Evolutionary conservation across 768 basidiomycete genomes (phyloP), one percentile per base, ranked within the genome.

Genomic region (Omphalotus guepiniiformis): DNA sequence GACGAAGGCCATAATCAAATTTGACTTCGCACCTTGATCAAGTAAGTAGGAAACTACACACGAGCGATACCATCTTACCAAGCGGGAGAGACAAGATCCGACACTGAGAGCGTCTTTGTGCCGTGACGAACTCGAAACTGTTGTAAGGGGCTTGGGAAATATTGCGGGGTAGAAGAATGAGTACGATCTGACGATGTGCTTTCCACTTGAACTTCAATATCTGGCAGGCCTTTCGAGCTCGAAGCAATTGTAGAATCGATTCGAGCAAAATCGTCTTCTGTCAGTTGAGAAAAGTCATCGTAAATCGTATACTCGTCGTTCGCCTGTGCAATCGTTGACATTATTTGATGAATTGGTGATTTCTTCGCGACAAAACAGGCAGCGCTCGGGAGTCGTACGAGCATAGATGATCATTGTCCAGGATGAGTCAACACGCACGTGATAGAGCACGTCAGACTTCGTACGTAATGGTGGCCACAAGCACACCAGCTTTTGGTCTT

Each of bases 1-100:
- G 82, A 25, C 78, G 76, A 32, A 89, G 67, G 2, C 85, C 78
- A 57, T 90, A 90, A 54, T 90, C 85, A 59, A 78, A 81, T 59
- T 88, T 85, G 5, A 88, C 74, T 58, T 88, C 88, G 56, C 88
- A 90, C 88, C 88, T 12, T 16, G 4, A 29, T 18, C 25, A 39
- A 23, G 47, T 43, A 58, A 51, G n/a, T 38, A 16, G 5, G 3
- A 15, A 40, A 19, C 27, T 16, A 27, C 12, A 44, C 18, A 9
- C 7, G 15, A 19, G 6, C 28, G 22, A 40, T 25, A 8, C 2
- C 8, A 23, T 62, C 72, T 48, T 62, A 83, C 85, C 85, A 88
- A 3, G 78, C 62, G 7, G 80, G 80, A 11, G 74, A 65, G 22
- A 77, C 72, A 12, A 88, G 62, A 59, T 87, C 85, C 0, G 83